Evolutionary conservation across 2,329 filamentous ascomycete species (phyloP).

Genomic region (Fusarium mangiferae): DNA sequence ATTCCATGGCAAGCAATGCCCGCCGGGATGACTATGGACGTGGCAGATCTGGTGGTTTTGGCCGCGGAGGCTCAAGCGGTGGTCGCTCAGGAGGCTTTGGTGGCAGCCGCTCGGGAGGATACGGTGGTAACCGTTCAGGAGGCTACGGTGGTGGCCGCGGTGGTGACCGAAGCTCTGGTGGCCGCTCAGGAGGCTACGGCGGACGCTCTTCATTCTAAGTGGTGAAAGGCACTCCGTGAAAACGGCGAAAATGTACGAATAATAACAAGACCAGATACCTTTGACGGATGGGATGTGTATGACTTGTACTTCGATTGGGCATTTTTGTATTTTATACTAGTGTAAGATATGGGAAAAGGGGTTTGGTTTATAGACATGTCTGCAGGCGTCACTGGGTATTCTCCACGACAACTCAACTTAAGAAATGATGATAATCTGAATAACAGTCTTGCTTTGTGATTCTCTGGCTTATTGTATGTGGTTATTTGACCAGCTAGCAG

Average conservation of each 20-base stretch:
- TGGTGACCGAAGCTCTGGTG: conserved; percentile 21
- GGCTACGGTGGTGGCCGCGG: neutral
- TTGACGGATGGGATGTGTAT: conserved; percentile 34
- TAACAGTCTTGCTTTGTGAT: neutral
- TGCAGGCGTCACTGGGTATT: conserved; percentile 35
- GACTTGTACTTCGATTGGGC: conserved; percentile 44
- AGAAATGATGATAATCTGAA: conserved; percentile 36
- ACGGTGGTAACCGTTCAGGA: neutral
- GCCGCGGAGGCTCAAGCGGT: conserved; percentile 13
- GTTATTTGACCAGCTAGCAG: neutral
- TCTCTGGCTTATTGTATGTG: neutral
- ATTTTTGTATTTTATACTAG: conserved; percentile 36
- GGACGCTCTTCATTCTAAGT: conserved; percentile 19
- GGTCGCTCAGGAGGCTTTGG: conserved; percentile 12
- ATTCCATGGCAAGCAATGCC: conserved; percentile 39
- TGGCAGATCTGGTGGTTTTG: conserved; percentile 13
- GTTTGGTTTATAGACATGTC: conserved; percentile 40
- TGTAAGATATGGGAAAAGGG: conserved; percentile 42
- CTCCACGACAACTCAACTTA: conserved; percentile 43
- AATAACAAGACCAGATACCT: conserved; percentile 23
- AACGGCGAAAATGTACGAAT: conserved; percentile 26
- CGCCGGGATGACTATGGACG: conserved; percentile 41
- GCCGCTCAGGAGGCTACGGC: conserved; percentile 22
- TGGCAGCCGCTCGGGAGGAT: neutral
- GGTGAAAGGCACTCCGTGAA: neutral